Base-by-base conservation (phyloP, 306 rosid species). In the Prunus salicina region DNA sequence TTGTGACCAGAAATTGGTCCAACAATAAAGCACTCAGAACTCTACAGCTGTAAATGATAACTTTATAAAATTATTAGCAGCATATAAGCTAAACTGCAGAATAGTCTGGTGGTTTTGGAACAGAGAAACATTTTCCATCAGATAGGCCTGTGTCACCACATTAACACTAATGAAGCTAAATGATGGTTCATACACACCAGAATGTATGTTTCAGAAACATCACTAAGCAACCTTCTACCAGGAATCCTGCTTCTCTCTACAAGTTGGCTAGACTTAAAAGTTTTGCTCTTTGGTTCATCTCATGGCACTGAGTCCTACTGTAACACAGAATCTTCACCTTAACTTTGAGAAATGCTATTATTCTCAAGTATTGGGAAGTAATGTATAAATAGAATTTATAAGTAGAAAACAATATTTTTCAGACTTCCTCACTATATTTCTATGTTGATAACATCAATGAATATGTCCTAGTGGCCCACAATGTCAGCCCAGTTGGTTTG, bases 101-200 rank as follows among this genome's bases (percentile, higher is more conserved):
- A 12, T 38, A 22, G 46, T 72, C 76, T 14, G 22, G 52, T 34
- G 32, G 51, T 20, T 38, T 38, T 55, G 65, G 52, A 56, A 55
- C n/a, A 38, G 10, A 34, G 70, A 41, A 8, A 41, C 11, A 41
- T n/a, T 11, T 63, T 63, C 12, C 22, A 41, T 32, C 46, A 71
- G 64, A 30, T 55, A 34, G 8, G 76, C 20, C 52, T 9, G 30
- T 72, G 10, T 73, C 45, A 72, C 55, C 16, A 4, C 25, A 57
- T 41, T 43, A 43, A 73, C 56, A 73, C 57, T 9, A 57, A 57
- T 50, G 55, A 72, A 41, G 67, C 67, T 57, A 9, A 57, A 41
- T 25, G 24, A 57, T 57, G 67, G 52, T 16, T 41, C 41, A 57
- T 60, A 69, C 49, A 53, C 64, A 69, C 30, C 5, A 12, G 14